Conservation (phyloP, 805 yeast species). For the Cyberlindnera amylophila region DNA sequence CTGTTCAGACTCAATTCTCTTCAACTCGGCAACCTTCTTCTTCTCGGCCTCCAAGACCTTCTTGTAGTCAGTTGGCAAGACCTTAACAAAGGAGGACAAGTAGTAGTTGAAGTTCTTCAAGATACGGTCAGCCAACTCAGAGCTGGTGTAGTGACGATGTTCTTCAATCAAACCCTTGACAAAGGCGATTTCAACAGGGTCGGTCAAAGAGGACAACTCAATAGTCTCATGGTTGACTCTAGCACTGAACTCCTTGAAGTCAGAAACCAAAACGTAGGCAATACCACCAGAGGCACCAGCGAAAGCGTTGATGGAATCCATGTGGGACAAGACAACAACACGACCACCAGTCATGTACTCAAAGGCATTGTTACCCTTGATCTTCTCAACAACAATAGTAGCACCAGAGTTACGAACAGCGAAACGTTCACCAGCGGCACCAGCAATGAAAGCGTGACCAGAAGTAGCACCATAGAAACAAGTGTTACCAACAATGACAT, state of each 20-base stretch:
- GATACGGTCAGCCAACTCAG: constrained; percentile 82
- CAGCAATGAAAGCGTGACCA: constrained; percentile 90
- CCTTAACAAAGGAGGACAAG: constrained; percentile 87
- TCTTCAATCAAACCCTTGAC: constrained; percentile 91
- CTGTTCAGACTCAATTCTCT: constrained; percentile 50
- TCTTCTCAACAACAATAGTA: constrained; percentile 90
- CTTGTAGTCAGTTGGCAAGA: constrained; percentile 88
- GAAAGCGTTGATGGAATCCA: constrained; percentile 81
- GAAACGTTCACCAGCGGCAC: constrained; percentile 97
- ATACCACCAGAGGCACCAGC: constrained; percentile 99
- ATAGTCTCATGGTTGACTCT: constrained; percentile 80
- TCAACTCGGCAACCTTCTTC: constrained; percentile 61
- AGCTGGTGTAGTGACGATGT: constrained; percentile 91
- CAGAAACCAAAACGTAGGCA: constrained; percentile 93
- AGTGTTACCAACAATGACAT: constrained; percentile 94
- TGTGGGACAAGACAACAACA: constrained; percentile 84
- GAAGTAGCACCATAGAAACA: constrained; percentile 97
- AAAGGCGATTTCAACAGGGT: constrained; percentile 91
- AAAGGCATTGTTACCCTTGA: constrained; percentile 96
- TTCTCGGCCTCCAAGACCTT: constrained; percentile 77
- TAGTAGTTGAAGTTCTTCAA: constrained; percentile 84
- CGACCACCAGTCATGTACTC: constrained; percentile 99
- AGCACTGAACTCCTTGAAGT: constrained; percentile 75
- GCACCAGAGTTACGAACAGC: constrained; percentile 99
- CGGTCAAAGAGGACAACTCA: constrained; percentile 70